Percentiles rank a stretch among this genome's conserved stretches.
These are phyloP conservation scores for Saccharomycopsis javanensis DNA, from an alignment of 805 yeast species.

Conservation along the genomic window DNA sequence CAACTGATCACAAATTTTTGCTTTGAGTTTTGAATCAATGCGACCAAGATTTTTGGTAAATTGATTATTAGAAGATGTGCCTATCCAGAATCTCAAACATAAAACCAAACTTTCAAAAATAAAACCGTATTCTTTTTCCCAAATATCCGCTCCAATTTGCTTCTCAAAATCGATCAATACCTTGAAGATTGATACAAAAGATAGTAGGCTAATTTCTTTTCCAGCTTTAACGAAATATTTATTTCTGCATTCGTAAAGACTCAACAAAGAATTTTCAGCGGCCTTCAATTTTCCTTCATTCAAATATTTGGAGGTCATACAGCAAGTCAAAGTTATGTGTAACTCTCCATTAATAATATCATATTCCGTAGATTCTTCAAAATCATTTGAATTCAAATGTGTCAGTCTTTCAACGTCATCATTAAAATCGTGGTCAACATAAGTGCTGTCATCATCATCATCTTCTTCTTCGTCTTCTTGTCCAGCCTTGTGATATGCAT, in stretches of 20 bases:
- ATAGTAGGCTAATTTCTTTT: constrained; percentile 10
- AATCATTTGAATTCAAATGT: not conserved
- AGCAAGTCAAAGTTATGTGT: constrained; percentile 10
- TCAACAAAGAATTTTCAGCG: constrained; percentile 6
- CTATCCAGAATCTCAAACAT: constrained; percentile 26
- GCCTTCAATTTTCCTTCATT: constrained; percentile 1
- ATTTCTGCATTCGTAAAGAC: constrained; percentile 4
- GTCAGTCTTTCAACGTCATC: not conserved
- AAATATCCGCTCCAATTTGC: not conserved
- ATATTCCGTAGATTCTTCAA: not conserved
- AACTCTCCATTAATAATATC: constrained; percentile 13
- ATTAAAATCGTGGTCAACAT: not conserved
- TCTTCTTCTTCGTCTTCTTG: not conserved
- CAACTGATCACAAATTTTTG: constrained; percentile 26
- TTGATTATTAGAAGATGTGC: constrained; percentile 21
- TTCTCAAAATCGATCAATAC: constrained; percentile 12
- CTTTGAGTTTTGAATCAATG: constrained; percentile 22
- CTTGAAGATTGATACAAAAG: constrained; percentile 12
- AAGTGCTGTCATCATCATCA: not conserved
- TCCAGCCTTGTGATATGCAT: not conserved
- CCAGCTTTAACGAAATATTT: not conserved
- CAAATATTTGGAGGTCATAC: constrained; percentile 12
- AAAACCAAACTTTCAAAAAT: constrained; percentile 22
- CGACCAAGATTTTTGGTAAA: constrained; percentile 22
- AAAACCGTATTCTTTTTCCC: not conserved